Evolutionary conservation across 768 basidiomycete species (phyloP).

Genomic region (Hysterangium stoloniferum): DNA sequence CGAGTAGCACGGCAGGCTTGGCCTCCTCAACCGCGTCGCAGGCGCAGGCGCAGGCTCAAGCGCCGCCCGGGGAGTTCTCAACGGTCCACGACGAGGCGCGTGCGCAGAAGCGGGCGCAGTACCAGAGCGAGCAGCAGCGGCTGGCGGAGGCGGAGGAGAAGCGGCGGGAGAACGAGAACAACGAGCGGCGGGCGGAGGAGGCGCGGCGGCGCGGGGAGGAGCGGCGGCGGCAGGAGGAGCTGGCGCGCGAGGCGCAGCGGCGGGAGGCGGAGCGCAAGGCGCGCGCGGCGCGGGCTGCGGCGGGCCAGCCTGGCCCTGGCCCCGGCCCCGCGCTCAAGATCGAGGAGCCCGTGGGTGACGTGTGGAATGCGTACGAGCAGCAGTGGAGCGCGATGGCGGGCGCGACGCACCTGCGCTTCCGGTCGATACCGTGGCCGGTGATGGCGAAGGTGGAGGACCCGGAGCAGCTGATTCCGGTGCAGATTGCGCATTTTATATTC

Average conservation of each 20-base stretch:
- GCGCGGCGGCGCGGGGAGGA: constrained; percentile 11
- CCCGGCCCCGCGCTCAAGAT: background rate
- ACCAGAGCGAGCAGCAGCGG: constrained; percentile 46
- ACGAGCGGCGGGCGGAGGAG: constrained; percentile 10
- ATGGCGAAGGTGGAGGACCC: constrained; percentile 32
- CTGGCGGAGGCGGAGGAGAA: constrained; percentile 43
- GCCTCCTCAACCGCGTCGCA: constrained; percentile 19
- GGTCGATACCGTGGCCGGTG: constrained; percentile 67
- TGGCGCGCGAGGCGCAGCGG: constrained; percentile 7
- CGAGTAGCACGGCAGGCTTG: constrained; percentile 20
- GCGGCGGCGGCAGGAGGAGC: constrained; percentile 14
- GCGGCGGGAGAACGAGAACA: constrained; percentile 4
- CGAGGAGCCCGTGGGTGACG: constrained; percentile 10
- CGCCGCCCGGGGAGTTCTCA: constrained; percentile 11
- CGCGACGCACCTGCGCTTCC: constrained; percentile 45
- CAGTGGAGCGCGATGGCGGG: constrained; percentile 13
- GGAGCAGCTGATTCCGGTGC: constrained; percentile 46
- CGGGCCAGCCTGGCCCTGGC: background rate
- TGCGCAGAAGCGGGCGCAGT: constrained; percentile 5
- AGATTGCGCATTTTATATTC: constrained; percentile 53
- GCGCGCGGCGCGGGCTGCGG: background rate
- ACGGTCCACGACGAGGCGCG: constrained; percentile 26
- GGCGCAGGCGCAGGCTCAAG: constrained; percentile 15
- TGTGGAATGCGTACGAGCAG: constrained; percentile 15
- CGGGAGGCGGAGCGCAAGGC: constrained; percentile 8